Evolutionary conservation across 1,284 basidiomycete species (phyloP).

Genomic region (Takashimella tepidaria): DNA sequence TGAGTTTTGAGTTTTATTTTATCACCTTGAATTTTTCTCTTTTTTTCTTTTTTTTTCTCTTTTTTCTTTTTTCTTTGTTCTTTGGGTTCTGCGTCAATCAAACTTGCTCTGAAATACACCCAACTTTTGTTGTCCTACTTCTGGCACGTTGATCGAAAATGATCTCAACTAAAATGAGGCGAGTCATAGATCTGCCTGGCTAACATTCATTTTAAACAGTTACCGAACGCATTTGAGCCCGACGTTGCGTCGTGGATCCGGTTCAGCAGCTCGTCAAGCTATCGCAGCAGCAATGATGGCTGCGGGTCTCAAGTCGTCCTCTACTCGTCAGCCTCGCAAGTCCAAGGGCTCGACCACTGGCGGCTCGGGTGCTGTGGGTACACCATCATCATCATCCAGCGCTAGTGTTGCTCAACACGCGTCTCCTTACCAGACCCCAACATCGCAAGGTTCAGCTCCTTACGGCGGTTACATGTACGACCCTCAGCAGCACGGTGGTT

Average conservation of each 20-base stretch:
- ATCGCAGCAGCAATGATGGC: constrained; percentile 45
- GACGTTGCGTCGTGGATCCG: constrained; percentile 41
- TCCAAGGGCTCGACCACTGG: constrained; percentile 41
- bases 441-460: constrained; percentile 27
- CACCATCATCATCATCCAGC: constrained; percentile 38
- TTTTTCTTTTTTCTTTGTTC: too few relatives aligned
- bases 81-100: too few relatives aligned
- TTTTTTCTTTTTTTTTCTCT: not conserved
- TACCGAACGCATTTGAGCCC: constrained; percentile 46
- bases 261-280: constrained; percentile 40
- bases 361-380: constrained; percentile 17
- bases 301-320: constrained; percentile 40
- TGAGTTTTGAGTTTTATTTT: too few relatives aligned
- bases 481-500: constrained; percentile 25
- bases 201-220: constrained; percentile 17
- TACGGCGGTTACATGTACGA: constrained; percentile 44
- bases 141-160: too few relatives aligned
- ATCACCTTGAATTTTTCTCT: too few relatives aligned
- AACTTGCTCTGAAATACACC: too few relatives aligned
- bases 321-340: constrained; percentile 38
- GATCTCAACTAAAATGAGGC: too few relatives aligned
- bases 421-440: constrained; percentile 41
- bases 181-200: too few relatives aligned
- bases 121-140: too few relatives aligned
- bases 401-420: constrained; percentile 29